These are phyloP conservation scores for Fraxinus floribunda DNA, from an alignment of 305 asterid genomes.

Conservation along the genomic window DNA sequence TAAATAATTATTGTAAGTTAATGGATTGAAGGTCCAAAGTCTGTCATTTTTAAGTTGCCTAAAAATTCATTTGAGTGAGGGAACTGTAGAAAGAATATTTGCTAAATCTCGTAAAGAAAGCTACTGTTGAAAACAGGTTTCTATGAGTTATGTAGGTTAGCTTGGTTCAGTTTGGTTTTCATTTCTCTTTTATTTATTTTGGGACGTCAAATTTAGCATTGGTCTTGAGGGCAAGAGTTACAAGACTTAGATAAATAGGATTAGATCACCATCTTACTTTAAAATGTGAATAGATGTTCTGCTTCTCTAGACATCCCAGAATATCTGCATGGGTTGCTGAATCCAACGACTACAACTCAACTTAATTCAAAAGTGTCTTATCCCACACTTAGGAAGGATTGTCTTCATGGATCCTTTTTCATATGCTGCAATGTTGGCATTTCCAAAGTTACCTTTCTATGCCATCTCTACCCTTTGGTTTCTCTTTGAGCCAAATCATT, in stretches of 20 bases:
- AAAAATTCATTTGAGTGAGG: neutral
- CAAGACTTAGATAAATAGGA: neutral
- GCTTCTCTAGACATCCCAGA: neutral
- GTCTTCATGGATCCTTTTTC: neutral
- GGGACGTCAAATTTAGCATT: neutral
- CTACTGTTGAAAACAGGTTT: neutral
- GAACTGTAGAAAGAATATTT: neutral
- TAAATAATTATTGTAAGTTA: neutral
- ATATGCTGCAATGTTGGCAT: neutral
- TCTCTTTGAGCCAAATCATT: neutral
- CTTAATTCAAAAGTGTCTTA: neutral
- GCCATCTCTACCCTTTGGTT: neutral
- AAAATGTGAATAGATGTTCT: neutral
- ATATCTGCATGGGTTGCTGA: neutral
- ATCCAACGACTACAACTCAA: neutral
- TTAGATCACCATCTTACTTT: neutral
- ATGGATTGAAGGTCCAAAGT: neutral
- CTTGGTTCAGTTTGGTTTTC: neutral
- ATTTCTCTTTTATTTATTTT: neutral
- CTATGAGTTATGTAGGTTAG: neutral
- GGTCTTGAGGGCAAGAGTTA: neutral
- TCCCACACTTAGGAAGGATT: neutral
- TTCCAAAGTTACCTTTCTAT: neutral
- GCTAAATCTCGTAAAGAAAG: neutral
- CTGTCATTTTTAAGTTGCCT: neutral